A percentile compares a stretch with the other conserved stretches of the same genome.
These are phyloP conservation scores for Sporormia fimetaria DNA, from an alignment of 495 filamentous ascomycete species.

Conservation along the genomic window DNA sequence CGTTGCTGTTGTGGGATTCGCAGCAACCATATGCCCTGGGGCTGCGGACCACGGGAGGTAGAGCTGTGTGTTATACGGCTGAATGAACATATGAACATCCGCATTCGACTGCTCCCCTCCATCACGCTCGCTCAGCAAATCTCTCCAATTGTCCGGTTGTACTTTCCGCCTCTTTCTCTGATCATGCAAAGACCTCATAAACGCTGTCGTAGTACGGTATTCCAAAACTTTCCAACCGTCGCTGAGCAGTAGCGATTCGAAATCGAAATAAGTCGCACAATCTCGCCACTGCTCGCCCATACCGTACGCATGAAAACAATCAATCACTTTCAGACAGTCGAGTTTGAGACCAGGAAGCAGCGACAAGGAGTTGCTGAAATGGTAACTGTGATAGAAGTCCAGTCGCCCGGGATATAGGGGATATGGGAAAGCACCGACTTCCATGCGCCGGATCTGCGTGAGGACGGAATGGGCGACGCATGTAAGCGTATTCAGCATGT, in stretches of 20 bases:
- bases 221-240: slow-evolving; percentile 21
- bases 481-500: slow-evolving; percentile 15
- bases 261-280: slow-evolving; percentile 19
- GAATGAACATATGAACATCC: slow-evolving; percentile 17
- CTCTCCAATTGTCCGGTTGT: slow-evolving; percentile 18
- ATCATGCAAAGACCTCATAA: slow-evolving; percentile 16
- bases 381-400: slow-evolving; percentile 13
- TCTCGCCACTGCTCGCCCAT: slow-evolving; percentile 15
- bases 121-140: slow-evolving; percentile 15
- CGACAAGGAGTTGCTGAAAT: slow-evolving; percentile 16
- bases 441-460: slow-evolving; percentile 15
- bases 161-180: slow-evolving; percentile 7
- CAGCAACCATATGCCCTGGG: slow-evolving; percentile 15
- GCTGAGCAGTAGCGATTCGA: slow-evolving; percentile 17
- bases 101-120: slow-evolving; percentile 13
- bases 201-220: slow-evolving; percentile 15
- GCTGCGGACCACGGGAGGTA: slow-evolving; percentile 17
- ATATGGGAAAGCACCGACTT: slow-evolving; percentile 18
- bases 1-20: slow-evolving; percentile 4
- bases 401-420: slow-evolving; percentile 9
- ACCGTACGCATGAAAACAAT: slow-evolving; percentile 19
- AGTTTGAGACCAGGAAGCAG: slow-evolving; percentile 18
- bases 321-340: slow-evolving; percentile 13
- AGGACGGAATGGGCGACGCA: slow-evolving; percentile 13
- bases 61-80: background rate